Evolutionary conservation across 129 eudicot species (phyloP), one percentile per base, ranked within the genome.

Genomic region (Solidago caesia): DNA sequence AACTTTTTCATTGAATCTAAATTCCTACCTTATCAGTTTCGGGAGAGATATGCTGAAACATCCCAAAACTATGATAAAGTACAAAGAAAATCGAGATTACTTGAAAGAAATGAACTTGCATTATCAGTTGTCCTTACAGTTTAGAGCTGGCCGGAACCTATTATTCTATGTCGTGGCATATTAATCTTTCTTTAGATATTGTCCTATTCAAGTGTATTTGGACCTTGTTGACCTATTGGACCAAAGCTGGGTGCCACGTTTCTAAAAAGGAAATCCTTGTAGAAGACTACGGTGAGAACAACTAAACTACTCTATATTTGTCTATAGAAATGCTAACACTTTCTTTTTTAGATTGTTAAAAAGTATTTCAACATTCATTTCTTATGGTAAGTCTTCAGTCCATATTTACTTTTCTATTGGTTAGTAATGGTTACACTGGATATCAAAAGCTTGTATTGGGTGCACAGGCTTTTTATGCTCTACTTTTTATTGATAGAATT

Each of bases 1-100:
- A 44, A 67, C 48, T 66, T 76, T 33, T 60, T 27, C 44, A 47
- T 69, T 69, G 44, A 68, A 45, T 58, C 69, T 46, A 14, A 58
- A 33, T 46, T 68, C 27, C 47, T 66, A 68, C 55, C 70, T 69
- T 15, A 33, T 41, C 11, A 8, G 61, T 46, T 53, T 77, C 39
- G n/a, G 44, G 51, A 68, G 26, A 58, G 48, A 60, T 39, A 58
- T 68, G 70, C 55, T 10, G 16, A 68, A 60, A 69, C 71, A 39
- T 48, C 81, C 51, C 68, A 45, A 33, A 59, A 63, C 64, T 70
- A 48, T 68, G 49, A 16, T 58, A 46, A 29, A 29, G 5, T 68
- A 25, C 57, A 43, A 26, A 53, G 29, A n/a, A 64, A 53, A 8
- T 33, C 41, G 7, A 29, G 67, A 33, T 27, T 62, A 33, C 14